Conservation (phyloP, 805 yeast genomes). For the Wickerhamomyces sydowiorum region DNA sequence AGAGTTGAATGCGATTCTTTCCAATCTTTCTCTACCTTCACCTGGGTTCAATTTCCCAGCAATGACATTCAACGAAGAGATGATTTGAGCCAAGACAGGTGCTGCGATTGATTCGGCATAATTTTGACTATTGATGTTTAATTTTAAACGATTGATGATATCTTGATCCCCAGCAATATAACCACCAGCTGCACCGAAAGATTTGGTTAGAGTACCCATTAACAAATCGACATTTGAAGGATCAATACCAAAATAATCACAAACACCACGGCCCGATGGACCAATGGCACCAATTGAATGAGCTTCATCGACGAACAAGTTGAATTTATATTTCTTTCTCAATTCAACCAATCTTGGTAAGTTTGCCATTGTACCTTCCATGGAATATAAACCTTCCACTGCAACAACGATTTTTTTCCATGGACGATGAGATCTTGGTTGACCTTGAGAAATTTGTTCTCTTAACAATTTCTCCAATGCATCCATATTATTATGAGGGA, state of each 20-base stretch:
- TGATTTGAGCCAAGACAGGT: slow-evolving; percentile 84
- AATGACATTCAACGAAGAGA: slow-evolving; percentile 71
- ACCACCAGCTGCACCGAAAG: slow-evolving; percentile 99
- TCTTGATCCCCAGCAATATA: slow-evolving; percentile 75
- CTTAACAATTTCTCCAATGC: slow-evolving; percentile 71
- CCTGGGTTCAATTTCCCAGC: slow-evolving; percentile 83
- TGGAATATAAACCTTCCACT: slow-evolving; percentile 88
- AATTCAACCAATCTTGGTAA: slow-evolving; percentile 70
- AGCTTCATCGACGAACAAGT: slow-evolving; percentile 92
- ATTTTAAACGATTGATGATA: slow-evolving; percentile 68
- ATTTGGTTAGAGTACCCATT: slow-evolving; percentile 97
- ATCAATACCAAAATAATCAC: slow-evolving; percentile 83
- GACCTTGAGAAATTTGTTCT: slow-evolving; percentile 88
- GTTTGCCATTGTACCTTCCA: slow-evolving; percentile 89
- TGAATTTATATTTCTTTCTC: slow-evolving; percentile 80
- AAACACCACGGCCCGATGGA: slow-evolving; percentile 87
- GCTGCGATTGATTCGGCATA: slow-evolving; percentile 90
- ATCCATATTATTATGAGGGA: slow-evolving; percentile 86
- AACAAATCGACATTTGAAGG: slow-evolving; percentile 76
- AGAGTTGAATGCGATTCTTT: slow-evolving; percentile 93
- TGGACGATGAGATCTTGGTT: slow-evolving; percentile 92
- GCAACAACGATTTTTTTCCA: slow-evolving; percentile 85
- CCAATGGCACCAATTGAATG: slow-evolving; percentile 99
- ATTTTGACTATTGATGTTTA: slow-evolving; percentile 63
- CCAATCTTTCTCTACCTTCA: slow-evolving; percentile 86